Conservation (phyloP, 169 alveolate genomes). For the Eimeria zaria region DNA sequence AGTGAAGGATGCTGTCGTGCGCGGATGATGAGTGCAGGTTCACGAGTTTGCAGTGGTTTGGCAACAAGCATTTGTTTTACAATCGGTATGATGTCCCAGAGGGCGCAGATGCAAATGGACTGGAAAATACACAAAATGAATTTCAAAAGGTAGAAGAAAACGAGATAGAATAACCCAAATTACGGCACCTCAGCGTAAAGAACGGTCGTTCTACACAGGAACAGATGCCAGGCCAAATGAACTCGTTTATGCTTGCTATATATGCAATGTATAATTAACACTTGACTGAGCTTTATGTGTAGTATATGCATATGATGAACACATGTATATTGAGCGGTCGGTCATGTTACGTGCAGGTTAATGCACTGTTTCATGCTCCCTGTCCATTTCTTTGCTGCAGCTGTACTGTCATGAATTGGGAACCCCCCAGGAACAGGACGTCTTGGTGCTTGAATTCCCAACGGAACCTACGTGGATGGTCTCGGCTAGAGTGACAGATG, state of each 20-base stretch:
- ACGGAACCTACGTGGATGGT: slow-evolving; percentile 57
- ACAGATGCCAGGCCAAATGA: too few relatives aligned
- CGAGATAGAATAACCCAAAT: too few relatives aligned
- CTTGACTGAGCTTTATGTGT: too few relatives aligned
- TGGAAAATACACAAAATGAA: slow-evolving; percentile 59
- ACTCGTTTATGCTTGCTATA: too few relatives aligned
- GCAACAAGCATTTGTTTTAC: slow-evolving; percentile 26
- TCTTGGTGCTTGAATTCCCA: slow-evolving; percentile 51
- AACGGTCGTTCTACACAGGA: too few relatives aligned
- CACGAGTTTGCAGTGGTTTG: slow-evolving; percentile 62
- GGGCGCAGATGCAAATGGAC: slow-evolving; percentile 36
- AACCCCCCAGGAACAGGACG: slow-evolving; percentile 61
- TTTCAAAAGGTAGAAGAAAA: slow-evolving; percentile 63
- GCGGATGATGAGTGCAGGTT: slow-evolving; percentile 33
- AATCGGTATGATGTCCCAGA: slow-evolving; percentile 50
- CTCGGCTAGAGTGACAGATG: slow-evolving; percentile 9
- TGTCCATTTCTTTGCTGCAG: not conserved
- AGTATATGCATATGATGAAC: too few relatives aligned
- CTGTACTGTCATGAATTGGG: slow-evolving; percentile 67
- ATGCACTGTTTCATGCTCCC: not conserved
- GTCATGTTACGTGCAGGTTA: not conserved
- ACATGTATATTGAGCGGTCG: too few relatives aligned
- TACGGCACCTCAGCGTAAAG: too few relatives aligned
- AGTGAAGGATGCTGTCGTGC: not conserved
- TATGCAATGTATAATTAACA: not conserved